Conservation (phyloP, 2,329 filamentous ascomycete species). For the Tympanopsis confertula region DNA sequence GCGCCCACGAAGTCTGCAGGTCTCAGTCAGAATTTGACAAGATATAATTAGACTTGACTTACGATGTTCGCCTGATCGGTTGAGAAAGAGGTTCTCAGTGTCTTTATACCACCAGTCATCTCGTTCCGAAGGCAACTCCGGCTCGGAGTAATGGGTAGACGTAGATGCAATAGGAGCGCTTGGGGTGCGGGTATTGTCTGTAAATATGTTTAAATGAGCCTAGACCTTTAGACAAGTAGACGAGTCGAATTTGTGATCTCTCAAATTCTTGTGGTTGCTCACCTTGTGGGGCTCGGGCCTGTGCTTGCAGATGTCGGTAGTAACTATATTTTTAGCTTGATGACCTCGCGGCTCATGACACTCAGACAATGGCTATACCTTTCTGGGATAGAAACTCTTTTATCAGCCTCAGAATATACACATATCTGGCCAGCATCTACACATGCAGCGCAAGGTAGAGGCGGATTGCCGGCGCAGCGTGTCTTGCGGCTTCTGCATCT, state of each 20-base stretch:
- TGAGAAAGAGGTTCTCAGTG: slow-evolving; percentile 19
- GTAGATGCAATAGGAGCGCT: too few species aligned
- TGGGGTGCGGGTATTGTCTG: too few species aligned
- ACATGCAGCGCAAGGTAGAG: slow-evolving; percentile 19
- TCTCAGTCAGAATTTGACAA: not conserved
- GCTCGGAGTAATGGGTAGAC: slow-evolving; percentile 8
- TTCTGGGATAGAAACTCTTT: slow-evolving; percentile 19
- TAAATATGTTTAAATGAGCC: too few species aligned
- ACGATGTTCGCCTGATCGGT: slow-evolving; percentile 19
- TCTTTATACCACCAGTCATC: slow-evolving; percentile 26
- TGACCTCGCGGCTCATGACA: not conserved
- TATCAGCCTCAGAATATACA: slow-evolving; percentile 21
- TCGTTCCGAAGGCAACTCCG: slow-evolving; percentile 13
- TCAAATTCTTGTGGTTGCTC: too few species aligned
- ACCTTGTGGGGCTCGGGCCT: too few species aligned
- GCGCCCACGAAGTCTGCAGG: slow-evolving; percentile 15
- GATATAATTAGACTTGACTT: not conserved
- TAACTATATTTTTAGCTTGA: slow-evolving; percentile 9
- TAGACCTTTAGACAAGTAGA: too few species aligned
- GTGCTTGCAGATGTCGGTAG: slow-evolving; percentile 18
- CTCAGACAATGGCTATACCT: slow-evolving; percentile 9
- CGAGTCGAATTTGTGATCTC: too few species aligned
- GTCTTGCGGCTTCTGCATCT: slow-evolving; percentile 21
- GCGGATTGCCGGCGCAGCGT: slow-evolving; percentile 19
- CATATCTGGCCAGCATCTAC: slow-evolving; percentile 16